Base-by-base conservation (phyloP, 139 green algal genomes). In the Haematococcus lacustris region DNA sequence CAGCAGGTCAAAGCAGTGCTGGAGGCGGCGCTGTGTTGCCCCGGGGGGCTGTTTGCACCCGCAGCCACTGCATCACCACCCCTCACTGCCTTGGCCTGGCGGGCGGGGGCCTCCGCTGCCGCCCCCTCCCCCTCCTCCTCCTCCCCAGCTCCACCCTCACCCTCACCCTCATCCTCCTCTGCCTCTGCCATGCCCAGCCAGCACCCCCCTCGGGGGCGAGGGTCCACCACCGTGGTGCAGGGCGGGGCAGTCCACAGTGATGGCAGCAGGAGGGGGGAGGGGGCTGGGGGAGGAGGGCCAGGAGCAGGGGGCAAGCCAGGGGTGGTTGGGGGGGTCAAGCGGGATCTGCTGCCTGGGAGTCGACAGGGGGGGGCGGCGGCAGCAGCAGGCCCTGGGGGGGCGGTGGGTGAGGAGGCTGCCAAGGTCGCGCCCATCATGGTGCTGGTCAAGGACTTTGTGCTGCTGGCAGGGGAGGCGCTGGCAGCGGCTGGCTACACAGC, bases 381-480 rank as follows among this genome's bases (percentile, higher is more conserved):
- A 53, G 43, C 43, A 17, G 43, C 43, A 53, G 43, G 9, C 9
- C 9, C 9, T 9, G 43, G 9, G 43, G 43, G 9, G 43, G 9
- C 17, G 43, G 43, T 53, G 43, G 43, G 43, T 17, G 43, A 17
- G 9, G 9, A 53, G 43, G 43, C n/a, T 53, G 43, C 43, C 4
- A 3, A 28, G 30, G 23, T 66, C 5, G 73, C 78, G 1, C 41
- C 74, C 60, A 80, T 84, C 59, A 75, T 84, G 74, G 59, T 84
- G 66, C 60, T 78, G 60, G 39, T 84, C 39, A 75, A 79, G 71
- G 89, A 94, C 75, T 93, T 91, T 70, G 73, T 91, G 62, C 71
- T 94, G 65, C 86, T 94, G 2, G 77, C 79, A 50, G 92, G 88
- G 74, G 74, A 73, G n/a, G 86, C 85, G 0, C 86, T 94, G 35